Evolutionary conservation across 75 land plant species (phyloP).

Genomic region (Sequoia sempervirens): DNA sequence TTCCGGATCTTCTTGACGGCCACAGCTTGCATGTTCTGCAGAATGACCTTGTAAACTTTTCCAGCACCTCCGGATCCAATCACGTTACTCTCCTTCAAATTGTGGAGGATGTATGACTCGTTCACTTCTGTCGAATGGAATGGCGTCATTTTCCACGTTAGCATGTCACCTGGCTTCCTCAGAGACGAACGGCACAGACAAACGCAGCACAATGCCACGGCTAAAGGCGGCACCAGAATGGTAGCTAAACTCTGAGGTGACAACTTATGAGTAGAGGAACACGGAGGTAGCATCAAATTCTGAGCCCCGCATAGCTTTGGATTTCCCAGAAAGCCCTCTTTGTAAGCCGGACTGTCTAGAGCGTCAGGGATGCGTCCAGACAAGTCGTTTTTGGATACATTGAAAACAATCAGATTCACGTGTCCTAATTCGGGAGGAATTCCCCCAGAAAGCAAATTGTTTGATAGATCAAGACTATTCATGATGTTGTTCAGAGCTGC

Average conservation of each 20-base stretch:
- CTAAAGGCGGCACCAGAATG: too few species aligned
- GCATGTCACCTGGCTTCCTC: too few species aligned
- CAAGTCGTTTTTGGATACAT: too few species aligned
- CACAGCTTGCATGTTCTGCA: too few species aligned
- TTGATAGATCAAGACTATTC: constrained; percentile 1
- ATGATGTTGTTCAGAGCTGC: constrained; percentile 25
- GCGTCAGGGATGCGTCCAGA: too few species aligned
- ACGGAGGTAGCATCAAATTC: constrained; percentile 7
- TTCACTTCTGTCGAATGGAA: constrained; percentile 14
- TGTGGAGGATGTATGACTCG: constrained; percentile 23
- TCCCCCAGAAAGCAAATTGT: constrained; percentile 40
- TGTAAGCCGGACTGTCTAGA: too few species aligned
- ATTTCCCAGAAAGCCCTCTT: not conserved
- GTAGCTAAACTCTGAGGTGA: too few species aligned
- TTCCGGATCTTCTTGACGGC: not conserved
- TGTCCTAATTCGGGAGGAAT: constrained; percentile 46
- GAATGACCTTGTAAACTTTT: too few species aligned
- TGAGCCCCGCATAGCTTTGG: constrained; percentile 12
- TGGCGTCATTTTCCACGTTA: not conserved
- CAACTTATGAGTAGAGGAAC: too few species aligned
- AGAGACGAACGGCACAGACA: too few species aligned
- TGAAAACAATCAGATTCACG: not conserved
- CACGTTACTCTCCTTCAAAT: not conserved
- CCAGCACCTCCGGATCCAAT: too few species aligned
- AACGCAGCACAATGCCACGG: too few species aligned